Evolutionary conservation across 495 filamentous ascomycete genomes (phyloP), one percentile per base, ranked within the genome.

Genomic region (Penicillium lividum): DNA sequence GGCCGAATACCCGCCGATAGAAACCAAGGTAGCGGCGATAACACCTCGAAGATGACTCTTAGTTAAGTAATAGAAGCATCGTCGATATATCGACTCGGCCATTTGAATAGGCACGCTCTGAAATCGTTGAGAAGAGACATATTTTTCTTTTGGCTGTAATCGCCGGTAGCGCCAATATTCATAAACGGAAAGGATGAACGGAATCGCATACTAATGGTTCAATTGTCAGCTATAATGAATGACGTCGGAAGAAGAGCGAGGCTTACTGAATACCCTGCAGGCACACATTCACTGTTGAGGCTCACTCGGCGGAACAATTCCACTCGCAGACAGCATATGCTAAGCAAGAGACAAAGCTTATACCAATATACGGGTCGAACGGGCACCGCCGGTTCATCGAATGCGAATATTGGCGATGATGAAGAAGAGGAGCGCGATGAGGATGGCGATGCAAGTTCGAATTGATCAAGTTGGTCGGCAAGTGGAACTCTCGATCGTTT

Each of bases 161-260:
- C 71, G 64, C 51, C 75, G 73, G 29, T 72, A 68, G 56, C 69
- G 68, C 67, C 69, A 74, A 46, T 70, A 75, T 51, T 80, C 78
- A 52, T 78, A 80, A 1, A 79, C 43, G 5, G 75, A 74, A 38
- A 80, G 59, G 9, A 78, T 27, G 29, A 81, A 71, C 3, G 79
- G 79, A 45, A 79, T 67, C 13, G 64, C 44, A 54, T 71, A 74
- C 73, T 78, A 51, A 31, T 30, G 13, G 13, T 9, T 22, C 6
- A 22, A 10, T 30, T 28, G 16, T 53, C 8, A 45, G 42, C 11
- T 5, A 36, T 16, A 31, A 33, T 5, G 25, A 6, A 25, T 22
- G 27, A 7, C 52, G 31, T 25, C 6, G 49, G 11, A 28, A 11
- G 15, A 29, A 25, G 54, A 22, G 27, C 25, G 29, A 13, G 25